These are phyloP conservation scores for Diplodia seriata DNA, from an alignment of 2,329 filamentous ascomycete genomes.

Conservation along the genomic window DNA sequence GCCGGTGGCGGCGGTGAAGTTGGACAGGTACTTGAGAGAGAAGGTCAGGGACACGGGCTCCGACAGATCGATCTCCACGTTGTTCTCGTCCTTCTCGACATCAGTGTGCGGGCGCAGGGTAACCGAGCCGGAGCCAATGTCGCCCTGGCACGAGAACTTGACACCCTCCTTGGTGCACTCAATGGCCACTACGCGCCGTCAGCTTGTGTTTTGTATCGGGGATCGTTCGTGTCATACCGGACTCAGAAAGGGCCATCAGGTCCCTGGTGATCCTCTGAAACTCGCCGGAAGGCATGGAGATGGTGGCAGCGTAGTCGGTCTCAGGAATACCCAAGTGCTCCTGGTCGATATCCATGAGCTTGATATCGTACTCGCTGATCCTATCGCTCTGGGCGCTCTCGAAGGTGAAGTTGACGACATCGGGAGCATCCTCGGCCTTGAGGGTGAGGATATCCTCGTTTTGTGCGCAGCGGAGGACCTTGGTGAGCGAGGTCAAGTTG, in stretches of 20 bases:
- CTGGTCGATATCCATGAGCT: conserved; percentile 99
- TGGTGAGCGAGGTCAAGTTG: conserved; percentile 95
- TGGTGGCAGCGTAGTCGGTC: conserved; percentile 95
- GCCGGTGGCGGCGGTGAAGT: conserved; percentile 97
- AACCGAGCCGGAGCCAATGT: conserved; percentile 95
- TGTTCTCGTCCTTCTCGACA: conserved; percentile 84
- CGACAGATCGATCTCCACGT: conserved; percentile 86
- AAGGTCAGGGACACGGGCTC: conserved; percentile 96
- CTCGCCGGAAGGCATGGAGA: conserved; percentile 85
- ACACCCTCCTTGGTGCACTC: conserved; percentile 97
- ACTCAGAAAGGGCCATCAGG: conserved; percentile 90
- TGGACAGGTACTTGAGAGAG: conserved; percentile 98
- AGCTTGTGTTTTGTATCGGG: conserved; percentile 34
- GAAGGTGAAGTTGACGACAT: conserved; percentile 94
- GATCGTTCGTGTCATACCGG: conserved; percentile 66
- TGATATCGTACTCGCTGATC: conserved; percentile 98
- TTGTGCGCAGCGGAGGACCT: conserved; percentile 93
- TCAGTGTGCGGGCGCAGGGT: conserved; percentile 88
- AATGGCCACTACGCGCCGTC: conserved; percentile 74
- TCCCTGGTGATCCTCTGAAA: conserved; percentile 96
- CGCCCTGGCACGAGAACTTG: conserved; percentile 90
- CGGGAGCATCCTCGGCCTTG: conserved; percentile 96
- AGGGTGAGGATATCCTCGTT: conserved; percentile 94
- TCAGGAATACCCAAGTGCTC: conserved; percentile 98
- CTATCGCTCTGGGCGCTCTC: conserved; percentile 89